phyloP scores from a whole-genome alignment of 2,329 filamentous ascomycete genomes.

The Pseudodiploospora longispora region DNA sequence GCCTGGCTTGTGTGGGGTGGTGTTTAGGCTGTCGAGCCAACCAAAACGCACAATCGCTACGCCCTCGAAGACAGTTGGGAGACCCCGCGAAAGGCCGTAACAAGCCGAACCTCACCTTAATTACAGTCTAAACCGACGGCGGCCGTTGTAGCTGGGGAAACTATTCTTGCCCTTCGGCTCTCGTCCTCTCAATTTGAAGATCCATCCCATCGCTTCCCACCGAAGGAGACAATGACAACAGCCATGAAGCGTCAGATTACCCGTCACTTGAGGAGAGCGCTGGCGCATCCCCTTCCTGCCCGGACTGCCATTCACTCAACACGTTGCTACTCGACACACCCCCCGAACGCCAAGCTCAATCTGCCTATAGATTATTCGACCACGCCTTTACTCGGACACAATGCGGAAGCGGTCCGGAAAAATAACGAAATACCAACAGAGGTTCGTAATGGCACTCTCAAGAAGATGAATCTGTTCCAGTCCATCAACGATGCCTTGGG shows the following conservation, averaged over 20 bases:
- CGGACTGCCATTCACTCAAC: constrained; percentile 13
- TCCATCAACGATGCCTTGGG: constrained; percentile 86
- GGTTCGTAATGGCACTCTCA: constrained; percentile 61
- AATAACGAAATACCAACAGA: constrained; percentile 64
- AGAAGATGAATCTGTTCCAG: constrained; percentile 88
- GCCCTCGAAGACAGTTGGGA: constrained; percentile 7
- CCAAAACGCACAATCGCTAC: constrained; percentile 7
- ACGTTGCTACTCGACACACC: constrained; percentile 45
- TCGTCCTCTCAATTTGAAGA: constrained; percentile 1
- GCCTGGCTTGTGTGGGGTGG: too few relatives aligned
- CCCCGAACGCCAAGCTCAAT: constrained; percentile 63
- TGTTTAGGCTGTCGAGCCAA: constrained; percentile 6
- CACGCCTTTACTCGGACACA: constrained; percentile 74
- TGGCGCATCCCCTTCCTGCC: constrained; percentile 13
- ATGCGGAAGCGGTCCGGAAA: constrained; percentile 60
- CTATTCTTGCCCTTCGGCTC: constrained; percentile 7
- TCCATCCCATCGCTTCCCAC: constrained; percentile 2
- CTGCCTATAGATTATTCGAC: constrained; percentile 79
- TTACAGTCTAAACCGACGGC: constrained; percentile 15
- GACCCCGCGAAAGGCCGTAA: constrained; percentile 26
- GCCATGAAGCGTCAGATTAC: constrained; percentile 26
- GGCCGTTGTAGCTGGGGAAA: constrained; percentile 7
- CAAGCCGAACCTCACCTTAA: constrained; percentile 28
- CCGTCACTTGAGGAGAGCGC: constrained; percentile 21
- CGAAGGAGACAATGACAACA: background rate